Evolutionary conservation across 192 early-diverging fungal genomes (phyloP), one percentile per base, ranked within the genome.

Genomic region (Backusella liffmaniae): DNA sequence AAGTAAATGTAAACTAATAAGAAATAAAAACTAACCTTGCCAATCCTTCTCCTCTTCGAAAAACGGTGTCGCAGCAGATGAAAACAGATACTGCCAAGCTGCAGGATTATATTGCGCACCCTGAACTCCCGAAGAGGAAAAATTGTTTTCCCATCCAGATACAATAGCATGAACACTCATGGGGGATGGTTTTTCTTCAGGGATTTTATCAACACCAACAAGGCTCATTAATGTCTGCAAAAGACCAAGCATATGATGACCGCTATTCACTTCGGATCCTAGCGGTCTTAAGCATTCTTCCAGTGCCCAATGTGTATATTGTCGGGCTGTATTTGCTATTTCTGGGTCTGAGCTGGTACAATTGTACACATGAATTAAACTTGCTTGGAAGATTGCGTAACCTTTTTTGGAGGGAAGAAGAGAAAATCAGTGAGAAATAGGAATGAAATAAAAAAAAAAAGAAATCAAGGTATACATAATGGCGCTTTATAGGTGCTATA

Each of bases 291-390:
- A 37, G 36, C 75, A 80, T 23, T 80, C 67, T 44, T 80, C 67
- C 21, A 62, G 56, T 4, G 56, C 56, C 56, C 56, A 18, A 74
- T 70, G 30, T 42, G 30, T 16, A 74, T 36, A 16, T 69, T 51
- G 34, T 53, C 65, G 34, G 5, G 74, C 72, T 62, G 53, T 62
- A 7, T 46, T 23, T 16, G 73, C 76, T 59, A 77, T 59, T n/a
- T 59, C 76, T 46, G 65, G 30, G 7, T 77, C 69, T 5, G 26
- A 35, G 21, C 44, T 74, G 10, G 76, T 74, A n/a, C 76, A 77
- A 53, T 81, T 69, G 66, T 74, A 77, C 4, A 77, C 67, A 56
- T 81, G 80, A 34, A 77, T 70, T 26, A 81, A 42, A 18, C 53
- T 68, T 13, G 80, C 72, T 67, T 81, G 80, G 37, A 77, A 77